Base-by-base conservation (phyloP, 441 rosid species). In the Adansonia gregorii region DNA sequence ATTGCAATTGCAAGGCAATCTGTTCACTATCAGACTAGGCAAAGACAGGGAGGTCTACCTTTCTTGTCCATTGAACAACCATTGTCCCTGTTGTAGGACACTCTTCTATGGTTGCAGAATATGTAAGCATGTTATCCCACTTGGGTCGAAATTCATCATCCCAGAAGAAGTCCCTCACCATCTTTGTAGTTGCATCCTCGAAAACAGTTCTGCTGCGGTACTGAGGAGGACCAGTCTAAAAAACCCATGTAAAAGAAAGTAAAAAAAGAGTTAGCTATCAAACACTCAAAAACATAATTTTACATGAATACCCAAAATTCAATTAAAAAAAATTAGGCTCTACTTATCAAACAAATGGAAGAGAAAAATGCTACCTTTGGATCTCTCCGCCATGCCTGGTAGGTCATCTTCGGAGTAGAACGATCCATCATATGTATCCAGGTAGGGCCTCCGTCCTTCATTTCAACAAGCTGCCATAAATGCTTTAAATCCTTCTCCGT, bases 91-190 rank as follows among this genome's bases (percentile, higher is more conserved):
- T 83, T 2, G 51, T 80, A n/a, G 84, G 80, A 75, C 93, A 92
- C 56, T 89, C 92, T 20, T 89, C 90, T 64, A 87, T 27, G 12
- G 81, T 88, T 1, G 80, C 67, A 68, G 87, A 82, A 79, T 46
- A 65, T 49, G 87, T 79, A 76, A 94, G 97, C 98, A 91, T 94
- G 78, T 90, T 87, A 67, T 94, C 95, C 98, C 98, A 94, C 67
- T 85, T 85, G 17, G 85, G 74, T 67, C 95, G 35, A 31, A 31
- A 31, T 3, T 31, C 35, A 31, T 31, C 35, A 31, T 31, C 35
- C 35, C 35, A 31, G 87, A 74, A 92, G 76, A 94, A 92, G 79
- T 92, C 97, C 80, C 95, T 88, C 81, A 92, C 80, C 64, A 82
- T 35, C 83, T 88, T 90, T 11, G 98, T 88, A 0, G 86, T 79